Evolutionary conservation across 371 early-diverging fungal species (phyloP), one percentile per base, ranked within the genome.

Genomic region (Conidiobolus incongruus): DNA sequence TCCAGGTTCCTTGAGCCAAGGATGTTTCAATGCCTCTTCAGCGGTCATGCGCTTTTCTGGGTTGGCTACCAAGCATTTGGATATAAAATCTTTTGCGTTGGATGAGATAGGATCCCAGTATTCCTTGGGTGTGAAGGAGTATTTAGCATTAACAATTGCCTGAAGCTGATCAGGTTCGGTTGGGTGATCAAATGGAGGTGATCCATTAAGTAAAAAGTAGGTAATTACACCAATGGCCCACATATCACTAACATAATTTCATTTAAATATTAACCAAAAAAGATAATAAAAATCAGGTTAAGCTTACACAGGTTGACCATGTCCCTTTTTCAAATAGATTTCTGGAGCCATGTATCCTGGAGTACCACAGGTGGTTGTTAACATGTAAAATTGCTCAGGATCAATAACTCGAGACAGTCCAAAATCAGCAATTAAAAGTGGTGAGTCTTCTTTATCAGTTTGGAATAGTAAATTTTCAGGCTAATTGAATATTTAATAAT

Each of bases 171-270:
- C 65, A 34, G 60, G 52, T n/a, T 63, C 63, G 41, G 58, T n/a
- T 31, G 65, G 58, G 11, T 63, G 75, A 52, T 86, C 87, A 63
- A 87, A 92, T 5, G 93, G 93, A 12, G 86, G 75, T 41, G 66
- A 70, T 8, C 93, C 93, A 52, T 75, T 76, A 11, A 87, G 55
- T 53, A 90, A 61, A 26, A 81, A 83, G 57, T 75, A 89, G 3
- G 86, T 64, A 39, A 92, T 76, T 11, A 92, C 84, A 10, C 93
- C 93, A 47, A 88, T 56, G 12, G 81, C 75, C 90, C 90, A 93
- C 55, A 88, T 63, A 48, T 93, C 93, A 20, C 46, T 45, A 26
- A 32, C n/a, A n/a, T n/a, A n/a, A n/a, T n/a, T n/a, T n/a, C n/a
- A n/a, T 42, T 13, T 19, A 42, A 16, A 15, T 2, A 33, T 20